phyloP scores from a whole-genome alignment of 2,329 filamentous ascomycete species.

The Pezicula radicicola region DNA sequence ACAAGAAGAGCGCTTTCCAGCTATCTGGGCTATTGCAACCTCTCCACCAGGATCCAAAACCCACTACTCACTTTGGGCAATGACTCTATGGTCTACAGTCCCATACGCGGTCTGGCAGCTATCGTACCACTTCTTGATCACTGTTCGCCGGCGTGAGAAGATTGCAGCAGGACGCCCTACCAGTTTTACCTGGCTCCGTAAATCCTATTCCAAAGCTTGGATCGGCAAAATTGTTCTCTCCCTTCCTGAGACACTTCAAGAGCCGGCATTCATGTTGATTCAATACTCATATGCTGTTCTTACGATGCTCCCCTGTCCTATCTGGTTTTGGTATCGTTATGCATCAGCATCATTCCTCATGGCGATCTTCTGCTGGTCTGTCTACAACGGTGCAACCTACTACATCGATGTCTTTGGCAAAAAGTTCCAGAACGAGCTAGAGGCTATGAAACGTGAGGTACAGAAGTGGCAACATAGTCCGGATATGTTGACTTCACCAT shows the following conservation, averaged over 20 bases:
- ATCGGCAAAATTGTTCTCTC: conserved; percentile 82
- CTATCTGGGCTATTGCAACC: conserved; percentile 76
- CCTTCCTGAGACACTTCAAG: conserved; percentile 73
- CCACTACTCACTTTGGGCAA: conserved; percentile 76
- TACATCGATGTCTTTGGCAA: conserved; percentile 99
- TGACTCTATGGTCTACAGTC: conserved; percentile 92
- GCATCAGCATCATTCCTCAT: conserved; percentile 75
- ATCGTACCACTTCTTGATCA: conserved; percentile 91
- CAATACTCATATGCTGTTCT: conserved; percentile 88
- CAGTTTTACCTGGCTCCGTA: conserved; percentile 94
- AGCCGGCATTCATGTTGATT: conserved; percentile 91
- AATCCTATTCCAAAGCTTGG: conserved; percentile 85
- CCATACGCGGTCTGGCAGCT: conserved; percentile 95
- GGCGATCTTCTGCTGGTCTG: conserved; percentile 86
- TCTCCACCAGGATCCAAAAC: conserved; percentile 67
- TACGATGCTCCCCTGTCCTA: conserved; percentile 89
- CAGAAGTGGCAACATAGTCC: conserved; percentile 76
- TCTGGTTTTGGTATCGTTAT: conserved; percentile 91
- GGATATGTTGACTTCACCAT: conserved; percentile 40
- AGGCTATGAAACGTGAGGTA: conserved; percentile 84
- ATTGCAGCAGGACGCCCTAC: conserved; percentile 94
- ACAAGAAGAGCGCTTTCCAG: conserved; percentile 74
- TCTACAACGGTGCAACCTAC: conserved; percentile 95
- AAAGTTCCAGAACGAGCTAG: conserved; percentile 93
- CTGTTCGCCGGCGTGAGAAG: conserved; percentile 88